Evolutionary conservation across 2,329 filamentous ascomycete species (phyloP), one percentile per base, ranked within the genome.

Genomic region (Didymellaceae sp.): DNA sequence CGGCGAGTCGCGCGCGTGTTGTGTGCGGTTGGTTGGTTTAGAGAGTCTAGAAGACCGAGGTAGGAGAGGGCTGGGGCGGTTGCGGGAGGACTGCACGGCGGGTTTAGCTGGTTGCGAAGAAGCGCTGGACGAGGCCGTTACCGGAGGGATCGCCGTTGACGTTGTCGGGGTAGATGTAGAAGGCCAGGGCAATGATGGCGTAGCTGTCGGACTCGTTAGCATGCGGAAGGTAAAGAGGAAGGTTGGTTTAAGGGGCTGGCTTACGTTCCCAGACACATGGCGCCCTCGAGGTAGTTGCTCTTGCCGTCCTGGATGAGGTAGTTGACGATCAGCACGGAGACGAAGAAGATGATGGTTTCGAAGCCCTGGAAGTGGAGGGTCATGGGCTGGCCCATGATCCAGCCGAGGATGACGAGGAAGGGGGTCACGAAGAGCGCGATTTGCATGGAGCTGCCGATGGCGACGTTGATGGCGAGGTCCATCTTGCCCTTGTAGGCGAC

Each of bases 271-370:
- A 81, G 62, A 57, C 78, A 80, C 78, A 80, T 80, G 46, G 86
- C 86, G 11, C 90, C 90, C 75, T 95, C 90, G 10, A 95, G 82
- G 64, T 94, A 95, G 68, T 95, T 95, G 70, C 87, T 91, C 70
- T 91, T 83, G 9, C 90, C 90, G 65, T 95, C 91, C 54, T 93
- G 78, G 39, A 95, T 90, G 52, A 95, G 76, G 69, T 94, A 95
- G 74, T 93, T 94, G 74, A 93, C 89, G 56, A 95, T 91, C 58
- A 95, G 86, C 6, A 91, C 86, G 42, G 86, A 89, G 42, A 93
- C 85, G 73, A 95, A 95, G 65, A 95, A 82, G 48, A 88, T 90
- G 17, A 94, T 88, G 0, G 90, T 95, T 80, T 95, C 90, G 73
- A 95, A 96, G 39, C 91, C 81, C 53, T 90, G 90, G 73, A 95